Base-by-base conservation (phyloP, 768 basidiomycete species). In the Sarcodon sp. region DNA sequence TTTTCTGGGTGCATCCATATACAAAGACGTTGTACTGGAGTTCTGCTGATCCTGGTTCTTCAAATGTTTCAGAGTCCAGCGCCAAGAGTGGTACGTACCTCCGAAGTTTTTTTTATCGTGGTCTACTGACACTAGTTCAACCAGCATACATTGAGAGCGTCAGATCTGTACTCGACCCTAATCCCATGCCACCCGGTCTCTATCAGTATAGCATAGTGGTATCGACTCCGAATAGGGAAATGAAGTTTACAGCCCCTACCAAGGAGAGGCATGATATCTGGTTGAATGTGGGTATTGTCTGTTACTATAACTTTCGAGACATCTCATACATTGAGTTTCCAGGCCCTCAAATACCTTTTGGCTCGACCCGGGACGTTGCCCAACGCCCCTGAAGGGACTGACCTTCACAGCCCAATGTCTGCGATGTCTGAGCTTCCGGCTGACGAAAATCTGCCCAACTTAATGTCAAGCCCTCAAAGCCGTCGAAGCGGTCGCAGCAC, bases 1-100 rank as follows among this genome's bases (percentile, higher is more conserved):
- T 92, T 79, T 96, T 98, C 75, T 99, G 96, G 96, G 83, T 99
- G n/a, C 94, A 98, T 65, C 96, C 96, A 15, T 99, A 98, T 62
- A 98, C 93, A 36, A 90, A 89, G 70, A 97, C 92, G 4, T 59
- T 99, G 50, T 97, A 98, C 64, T 99, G 96, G 96, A 90, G 89
- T 58, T 83, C 87, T 13, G 79, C 82, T 8, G 94, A 98, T 66
- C 96, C 94, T 45, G 92, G 90, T 31, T 87, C 88, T 21, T 77
- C 79, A 35, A 81, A 81, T 55, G 87, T 90, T 13, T 78, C 83
- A 1, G 92, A 97, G 68, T 89, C 89, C 7, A 93, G 84, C 61
- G 88, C 94, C 11, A 97, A 96, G 79, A 93, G 89, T 63, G 91
- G 94, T 97, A 66, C 56, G 92, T 79, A 4, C 50, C 21, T 27